Conservation (phyloP, 2,329 filamentous ascomycete genomes). For the Cladosporium sp. region DNA sequence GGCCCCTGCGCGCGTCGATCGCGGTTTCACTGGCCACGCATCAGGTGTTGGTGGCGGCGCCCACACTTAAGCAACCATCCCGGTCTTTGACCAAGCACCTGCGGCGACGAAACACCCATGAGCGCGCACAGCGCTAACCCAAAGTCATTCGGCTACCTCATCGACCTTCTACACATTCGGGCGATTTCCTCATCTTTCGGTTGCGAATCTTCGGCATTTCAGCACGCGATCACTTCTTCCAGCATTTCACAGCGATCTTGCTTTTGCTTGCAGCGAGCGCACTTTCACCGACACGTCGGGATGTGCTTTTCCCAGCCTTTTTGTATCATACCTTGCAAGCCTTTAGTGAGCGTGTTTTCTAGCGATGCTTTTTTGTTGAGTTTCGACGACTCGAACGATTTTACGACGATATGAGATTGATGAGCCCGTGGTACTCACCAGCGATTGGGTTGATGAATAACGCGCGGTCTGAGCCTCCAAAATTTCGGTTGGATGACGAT, state of each 20-base stretch:
- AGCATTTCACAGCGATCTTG: neutral
- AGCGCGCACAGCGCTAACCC: neutral
- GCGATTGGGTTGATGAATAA: neutral
- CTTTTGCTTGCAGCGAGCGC: neutral
- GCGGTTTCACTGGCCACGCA: conserved; percentile 17
- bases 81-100: neutral
- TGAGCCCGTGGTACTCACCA: neutral
- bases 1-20: conserved; percentile 14
- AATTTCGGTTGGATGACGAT: neutral
- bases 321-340: conserved; percentile 6
- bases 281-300: too few species aligned
- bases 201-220: neutral
- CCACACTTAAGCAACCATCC: neutral
- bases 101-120: conserved; percentile 1
- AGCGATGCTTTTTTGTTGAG: neutral
- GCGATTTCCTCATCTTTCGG: neutral
- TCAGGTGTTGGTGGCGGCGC: conserved; percentile 20
- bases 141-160: conserved; percentile 7
- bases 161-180: neutral
- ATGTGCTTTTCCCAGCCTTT: too few species aligned
- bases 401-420: neutral
- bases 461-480: neutral
- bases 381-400: conserved; percentile 2
- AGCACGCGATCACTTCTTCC: neutral
- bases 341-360: neutral